Conservation (phyloP, 495 filamentous ascomycete genomes). For the Paragyromitra xinjiangensis region DNA sequence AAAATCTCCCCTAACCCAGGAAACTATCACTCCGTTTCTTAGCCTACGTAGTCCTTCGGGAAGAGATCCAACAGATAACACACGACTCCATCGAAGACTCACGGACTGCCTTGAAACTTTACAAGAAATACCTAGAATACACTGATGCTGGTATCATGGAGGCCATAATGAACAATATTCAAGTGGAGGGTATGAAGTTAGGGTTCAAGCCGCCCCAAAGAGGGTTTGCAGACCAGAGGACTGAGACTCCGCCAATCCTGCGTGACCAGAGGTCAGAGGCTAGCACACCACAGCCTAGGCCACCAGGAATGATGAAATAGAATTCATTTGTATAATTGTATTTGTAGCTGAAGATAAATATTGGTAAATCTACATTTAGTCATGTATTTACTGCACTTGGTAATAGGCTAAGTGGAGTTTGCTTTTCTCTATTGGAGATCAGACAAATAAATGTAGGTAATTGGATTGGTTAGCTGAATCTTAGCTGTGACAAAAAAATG, state of each 20-base stretch:
- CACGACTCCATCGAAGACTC: constrained; percentile 97
- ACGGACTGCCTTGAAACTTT: constrained; percentile 84
- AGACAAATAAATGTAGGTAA: constrained; percentile 1
- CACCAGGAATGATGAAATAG: constrained; percentile 31
- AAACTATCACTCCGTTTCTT: constrained; percentile 88
- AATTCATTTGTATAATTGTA: constrained; percentile 35
- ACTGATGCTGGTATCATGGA: constrained; percentile 82
- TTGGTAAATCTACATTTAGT: constrained; percentile 8
- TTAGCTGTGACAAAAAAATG: not conserved
- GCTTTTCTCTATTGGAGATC: not conserved
- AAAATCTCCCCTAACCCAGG: constrained; percentile 60
- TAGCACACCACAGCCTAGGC: constrained; percentile 45
- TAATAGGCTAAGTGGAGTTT: constrained; percentile 5
- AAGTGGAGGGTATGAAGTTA: constrained; percentile 72
- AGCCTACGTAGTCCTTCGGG: constrained; percentile 84
- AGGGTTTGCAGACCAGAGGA: constrained; percentile 42
- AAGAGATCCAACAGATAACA: constrained; percentile 86
- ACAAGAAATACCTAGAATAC: constrained; percentile 89
- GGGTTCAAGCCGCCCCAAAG: constrained; percentile 75
- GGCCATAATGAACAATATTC: constrained; percentile 81
- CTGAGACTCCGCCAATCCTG: constrained; percentile 48
- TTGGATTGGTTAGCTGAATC: not conserved
- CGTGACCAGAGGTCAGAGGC: constrained; percentile 49
- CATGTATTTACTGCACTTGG: not conserved
- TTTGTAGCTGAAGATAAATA: constrained; percentile 27